Percentiles rank a stretch among this genome's conserved stretches.
These are phyloP conservation scores for Suhomyces sp. DNA, from an alignment of 805 yeast genomes.

Conservation along the genomic window DNA sequence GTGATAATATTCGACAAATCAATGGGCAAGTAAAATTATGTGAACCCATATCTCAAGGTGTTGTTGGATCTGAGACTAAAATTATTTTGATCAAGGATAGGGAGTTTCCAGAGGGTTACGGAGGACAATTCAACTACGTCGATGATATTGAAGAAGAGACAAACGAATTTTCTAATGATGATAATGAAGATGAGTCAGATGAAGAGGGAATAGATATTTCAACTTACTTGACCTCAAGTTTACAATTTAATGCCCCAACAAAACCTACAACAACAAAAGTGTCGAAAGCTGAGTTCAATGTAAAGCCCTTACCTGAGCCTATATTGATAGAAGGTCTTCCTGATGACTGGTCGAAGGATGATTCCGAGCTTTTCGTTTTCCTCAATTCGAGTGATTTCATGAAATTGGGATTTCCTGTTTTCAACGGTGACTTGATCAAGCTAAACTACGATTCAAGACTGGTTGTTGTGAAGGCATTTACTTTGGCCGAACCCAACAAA, in stretches of 20 bases:
- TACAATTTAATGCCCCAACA: conserved; percentile 16
- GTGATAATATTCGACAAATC: conserved; percentile 42
- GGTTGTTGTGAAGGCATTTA: conserved; percentile 45
- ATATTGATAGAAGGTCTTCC: conserved; percentile 25
- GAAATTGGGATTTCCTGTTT: conserved; percentile 51
- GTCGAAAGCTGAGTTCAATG: conserved; percentile 16
- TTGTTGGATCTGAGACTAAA: conserved; percentile 44
- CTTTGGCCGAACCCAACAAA: conserved; percentile 64
- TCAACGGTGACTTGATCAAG: conserved; percentile 66
- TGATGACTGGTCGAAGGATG: conserved; percentile 29
- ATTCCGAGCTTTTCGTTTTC: conserved; percentile 37
- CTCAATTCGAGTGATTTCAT: conserved; percentile 51
- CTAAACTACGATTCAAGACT: conserved; percentile 17
- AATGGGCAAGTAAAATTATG: conserved; percentile 57
- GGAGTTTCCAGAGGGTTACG: conserved; percentile 10
- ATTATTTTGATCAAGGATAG: conserved; percentile 49
- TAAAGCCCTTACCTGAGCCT: conserved; percentile 30
- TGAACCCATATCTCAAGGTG: conserved; percentile 77
- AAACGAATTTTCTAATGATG: conserved; percentile 10
- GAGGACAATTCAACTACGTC: conserved; percentile 3
- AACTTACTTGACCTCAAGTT: conserved; percentile 30
- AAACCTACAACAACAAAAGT: not conserved
- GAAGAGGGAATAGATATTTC: conserved; percentile 27
- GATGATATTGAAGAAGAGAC: conserved; percentile 9
- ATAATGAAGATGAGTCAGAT: conserved; percentile 8